phyloP scores from a whole-genome alignment of 306 rosid species.

The Comarum palustre region DNA sequence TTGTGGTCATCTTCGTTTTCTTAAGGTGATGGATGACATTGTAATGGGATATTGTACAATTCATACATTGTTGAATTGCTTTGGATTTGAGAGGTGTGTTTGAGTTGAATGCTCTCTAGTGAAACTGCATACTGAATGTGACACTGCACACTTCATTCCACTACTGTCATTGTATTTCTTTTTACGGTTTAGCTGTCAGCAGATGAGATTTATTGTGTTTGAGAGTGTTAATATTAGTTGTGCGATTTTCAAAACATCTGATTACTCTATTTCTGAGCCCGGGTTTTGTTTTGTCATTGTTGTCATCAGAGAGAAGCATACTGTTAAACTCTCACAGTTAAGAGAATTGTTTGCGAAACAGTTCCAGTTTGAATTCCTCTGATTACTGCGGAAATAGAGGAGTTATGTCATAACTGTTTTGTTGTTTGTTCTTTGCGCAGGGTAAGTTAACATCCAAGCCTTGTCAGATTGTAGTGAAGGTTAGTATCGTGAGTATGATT shows the following conservation, averaged over 20 bases:
- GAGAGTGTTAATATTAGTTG: background rate
- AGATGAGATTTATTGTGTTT: background rate
- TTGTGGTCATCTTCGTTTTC: too few species aligned
- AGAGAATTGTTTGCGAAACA: background rate
- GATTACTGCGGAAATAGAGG: constrained; percentile 6
- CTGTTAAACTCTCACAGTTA: background rate
- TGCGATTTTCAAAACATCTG: background rate
- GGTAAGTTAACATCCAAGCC: constrained; percentile 53
- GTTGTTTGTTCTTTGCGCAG: constrained; percentile 43
- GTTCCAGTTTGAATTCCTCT: constrained; percentile 6
- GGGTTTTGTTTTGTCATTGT: background rate
- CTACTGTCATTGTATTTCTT: constrained; percentile 3
- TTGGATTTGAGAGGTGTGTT: background rate
- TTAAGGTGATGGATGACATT: too few species aligned
- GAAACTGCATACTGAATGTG: background rate
- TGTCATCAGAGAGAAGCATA: constrained; percentile 20
- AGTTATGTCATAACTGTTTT: constrained; percentile 18
- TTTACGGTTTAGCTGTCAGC: too few species aligned
- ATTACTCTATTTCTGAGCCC: background rate
- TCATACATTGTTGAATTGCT: background rate
- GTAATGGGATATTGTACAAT: too few species aligned
- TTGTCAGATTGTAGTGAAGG: constrained; percentile 66
- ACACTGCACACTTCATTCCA: background rate
- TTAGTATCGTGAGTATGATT: constrained; percentile 29
- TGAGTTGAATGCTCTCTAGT: background rate